Conservation (phyloP, 2,329 filamentous ascomycete species). For the Trichoderma sp. region DNA sequence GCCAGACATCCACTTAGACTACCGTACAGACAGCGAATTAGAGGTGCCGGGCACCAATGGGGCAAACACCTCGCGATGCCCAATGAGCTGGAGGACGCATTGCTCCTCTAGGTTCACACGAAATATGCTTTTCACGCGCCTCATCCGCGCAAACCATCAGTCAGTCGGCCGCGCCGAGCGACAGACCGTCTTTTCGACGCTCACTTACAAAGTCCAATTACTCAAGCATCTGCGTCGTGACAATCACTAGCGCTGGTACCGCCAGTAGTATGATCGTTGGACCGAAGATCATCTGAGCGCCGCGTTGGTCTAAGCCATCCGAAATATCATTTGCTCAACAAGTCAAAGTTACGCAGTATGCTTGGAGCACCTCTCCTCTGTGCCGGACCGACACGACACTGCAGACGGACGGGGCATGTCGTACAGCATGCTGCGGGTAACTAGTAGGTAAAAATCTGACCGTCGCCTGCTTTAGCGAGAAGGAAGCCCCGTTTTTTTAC, state of each 20-base stretch:
- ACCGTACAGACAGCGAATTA: not conserved
- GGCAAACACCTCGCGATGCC: slow-evolving; percentile 8
- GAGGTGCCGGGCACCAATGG: slow-evolving; percentile 6
- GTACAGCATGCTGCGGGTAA: slow-evolving; percentile 17
- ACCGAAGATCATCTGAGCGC: not conserved
- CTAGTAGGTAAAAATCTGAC: slow-evolving; percentile 2
- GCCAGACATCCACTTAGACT: not conserved
- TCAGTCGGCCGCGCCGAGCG: slow-evolving; percentile 7
- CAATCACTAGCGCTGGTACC: not conserved
- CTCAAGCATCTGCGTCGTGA: not conserved
- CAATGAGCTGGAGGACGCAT: not conserved
- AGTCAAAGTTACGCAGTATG: not conserved
- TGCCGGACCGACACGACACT: slow-evolving; percentile 15
- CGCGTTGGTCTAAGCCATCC: not conserved
- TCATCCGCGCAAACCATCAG: not conserved
- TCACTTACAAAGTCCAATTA: not conserved
- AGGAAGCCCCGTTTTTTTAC: not conserved
- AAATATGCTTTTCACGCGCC: not conserved
- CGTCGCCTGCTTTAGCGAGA: slow-evolving; percentile 16
- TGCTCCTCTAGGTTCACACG: not conserved
- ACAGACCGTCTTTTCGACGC: slow-evolving; percentile 8
- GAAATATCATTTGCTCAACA: not conserved
- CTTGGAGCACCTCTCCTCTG: not conserved
- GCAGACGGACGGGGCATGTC: slow-evolving; percentile 10
- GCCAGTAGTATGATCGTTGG: not conserved